Evolutionary conservation across 2,329 filamentous ascomycete species (phyloP).

Genomic region (Periconia sp.): DNA sequence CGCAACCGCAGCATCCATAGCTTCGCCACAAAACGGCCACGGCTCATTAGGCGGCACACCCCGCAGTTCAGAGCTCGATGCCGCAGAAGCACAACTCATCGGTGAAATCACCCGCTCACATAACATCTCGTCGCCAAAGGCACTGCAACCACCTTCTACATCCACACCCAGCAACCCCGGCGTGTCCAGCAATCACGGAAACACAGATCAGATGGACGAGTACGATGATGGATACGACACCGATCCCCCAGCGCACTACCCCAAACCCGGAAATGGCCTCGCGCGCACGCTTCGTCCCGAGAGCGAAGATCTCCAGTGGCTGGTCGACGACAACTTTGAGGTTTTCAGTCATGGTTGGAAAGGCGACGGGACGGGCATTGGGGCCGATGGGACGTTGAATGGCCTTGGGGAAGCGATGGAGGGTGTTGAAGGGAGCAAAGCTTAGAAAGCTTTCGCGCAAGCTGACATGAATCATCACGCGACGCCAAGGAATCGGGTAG

Average conservation of each 20-base stretch:
- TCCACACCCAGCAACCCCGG: conserved; percentile 24
- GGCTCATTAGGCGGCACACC: conserved; percentile 24
- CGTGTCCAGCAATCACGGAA: conserved; percentile 17
- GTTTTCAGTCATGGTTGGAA: conserved; percentile 62
- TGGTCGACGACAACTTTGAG: conserved; percentile 65
- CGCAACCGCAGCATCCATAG: conserved; percentile 16
- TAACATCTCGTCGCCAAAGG: conserved; percentile 1
- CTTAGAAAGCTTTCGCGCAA: conserved; percentile 9
- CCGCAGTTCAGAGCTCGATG: conserved; percentile 31
- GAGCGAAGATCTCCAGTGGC: conserved; percentile 64
- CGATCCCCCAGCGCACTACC: conserved; percentile 64
- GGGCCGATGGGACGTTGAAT: conserved; percentile 32
- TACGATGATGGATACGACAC: conserved; percentile 61
- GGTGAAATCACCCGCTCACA: conserved; percentile 29
- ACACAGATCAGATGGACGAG: conserved; percentile 25
- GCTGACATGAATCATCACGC: too few species aligned
- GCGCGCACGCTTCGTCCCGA: conserved; percentile 60
- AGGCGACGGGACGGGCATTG: conserved; percentile 39
- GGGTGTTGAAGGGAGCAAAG: conserved; percentile 1
- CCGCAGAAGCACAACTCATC: conserved; percentile 41
- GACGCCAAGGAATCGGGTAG: too few species aligned
- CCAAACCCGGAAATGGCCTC: conserved; percentile 67
- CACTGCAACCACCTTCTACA: conserved; percentile 17
- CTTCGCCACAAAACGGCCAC: conserved; percentile 40
- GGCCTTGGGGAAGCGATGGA: conserved; percentile 14